Base-by-base conservation (phyloP, 1,139 yeast species). In the Zygoascus hellenicus region DNA sequence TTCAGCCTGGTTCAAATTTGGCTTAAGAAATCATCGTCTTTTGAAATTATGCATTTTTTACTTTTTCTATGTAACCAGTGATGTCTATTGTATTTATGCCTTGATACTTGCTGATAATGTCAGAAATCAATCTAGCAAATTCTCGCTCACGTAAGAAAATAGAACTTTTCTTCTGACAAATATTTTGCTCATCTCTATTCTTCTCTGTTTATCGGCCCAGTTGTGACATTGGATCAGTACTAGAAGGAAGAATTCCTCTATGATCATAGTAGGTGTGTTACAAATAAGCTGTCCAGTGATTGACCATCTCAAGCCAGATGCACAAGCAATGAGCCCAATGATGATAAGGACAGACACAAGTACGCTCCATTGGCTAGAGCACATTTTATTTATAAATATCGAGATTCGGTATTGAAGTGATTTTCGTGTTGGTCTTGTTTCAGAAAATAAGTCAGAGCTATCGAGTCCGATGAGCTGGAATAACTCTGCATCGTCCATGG, bases 291-390 rank as follows among this genome's bases (percentile, higher is more conserved):
- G 39, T n/a, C 39, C 39, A 9, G 30, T 36, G 4, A 29, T 36
- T 5, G 39, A 36, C 39, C 39, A 36, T 36, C 14, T 36, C 39
- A 36, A 14, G 19, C 39, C 39, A 17, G 14, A 19, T 5, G 39
- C 39, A 36, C 39, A 36, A 4, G 15, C 39, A 10, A 36, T 36
- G n/a, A 36, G 39, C 19, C 30, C 39, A 14, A 36, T 9, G 17
- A 36, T 36, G 13, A 36, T 36, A 9, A 19, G 6, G 9, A 36
- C 13, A 3, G 39, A 36, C n/a, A 13, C 39, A 6, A 36, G 14
- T 10, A 36, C 39, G 13, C 39, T 36, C 39, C 39, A 36, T 22
- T 36, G 39, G 14, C 22, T 36, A 19, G 39, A 36, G 39, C 39
- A 36, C 4, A 36, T 2, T 4, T 36, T 36, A n/a, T 36, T 36